These are phyloP conservation scores for Termitomyces sp. DNA, from an alignment of 768 basidiomycete species.

Conservation along the genomic window DNA sequence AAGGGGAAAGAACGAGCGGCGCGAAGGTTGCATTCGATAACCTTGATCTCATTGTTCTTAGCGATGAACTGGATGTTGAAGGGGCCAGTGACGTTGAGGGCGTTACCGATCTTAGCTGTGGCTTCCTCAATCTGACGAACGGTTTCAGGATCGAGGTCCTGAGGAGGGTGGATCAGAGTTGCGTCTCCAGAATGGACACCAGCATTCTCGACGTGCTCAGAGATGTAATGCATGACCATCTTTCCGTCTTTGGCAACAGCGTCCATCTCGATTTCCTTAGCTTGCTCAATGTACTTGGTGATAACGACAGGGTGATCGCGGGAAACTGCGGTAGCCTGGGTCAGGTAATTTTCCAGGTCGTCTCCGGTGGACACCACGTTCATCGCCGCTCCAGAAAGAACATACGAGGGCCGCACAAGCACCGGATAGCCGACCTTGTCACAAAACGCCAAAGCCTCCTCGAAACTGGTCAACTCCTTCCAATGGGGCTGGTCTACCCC, in stretches of 20 bases:
- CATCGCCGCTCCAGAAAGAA: slow-evolving; percentile 99
- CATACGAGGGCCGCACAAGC: slow-evolving; percentile 95
- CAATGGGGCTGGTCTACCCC: slow-evolving; percentile 97
- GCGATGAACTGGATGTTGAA: slow-evolving; percentile 99
- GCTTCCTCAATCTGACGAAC: slow-evolving; percentile 96
- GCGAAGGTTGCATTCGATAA: slow-evolving; percentile 98
- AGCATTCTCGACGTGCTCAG: slow-evolving; percentile 98
- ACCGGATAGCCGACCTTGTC: slow-evolving; percentile 92
- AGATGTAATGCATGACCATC: slow-evolving; percentile 99
- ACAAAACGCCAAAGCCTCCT: slow-evolving; percentile 87
- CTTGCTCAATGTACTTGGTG: slow-evolving; percentile 98
- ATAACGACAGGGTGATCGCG: slow-evolving; percentile 97
- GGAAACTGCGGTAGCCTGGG: slow-evolving; percentile 93
- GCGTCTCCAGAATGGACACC: slow-evolving; percentile 99
- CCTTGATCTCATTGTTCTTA: slow-evolving; percentile 99
- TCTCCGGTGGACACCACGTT: slow-evolving; percentile 94
- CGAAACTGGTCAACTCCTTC: slow-evolving; percentile 93
- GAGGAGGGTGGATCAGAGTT: slow-evolving; percentile 95
- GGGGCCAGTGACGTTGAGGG: slow-evolving; percentile 95
- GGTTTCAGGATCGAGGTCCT: slow-evolving; percentile 95
- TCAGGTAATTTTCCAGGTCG: slow-evolving; percentile 88
- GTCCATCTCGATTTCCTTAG: slow-evolving; percentile 99
- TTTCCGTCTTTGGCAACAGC: slow-evolving; percentile 96
- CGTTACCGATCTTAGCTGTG: slow-evolving; percentile 95
- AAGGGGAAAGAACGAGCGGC: slow-evolving; percentile 98